Base-by-base conservation (phyloP, 2,329 filamentous ascomycete genomes). In the Alternaria panax region DNA sequence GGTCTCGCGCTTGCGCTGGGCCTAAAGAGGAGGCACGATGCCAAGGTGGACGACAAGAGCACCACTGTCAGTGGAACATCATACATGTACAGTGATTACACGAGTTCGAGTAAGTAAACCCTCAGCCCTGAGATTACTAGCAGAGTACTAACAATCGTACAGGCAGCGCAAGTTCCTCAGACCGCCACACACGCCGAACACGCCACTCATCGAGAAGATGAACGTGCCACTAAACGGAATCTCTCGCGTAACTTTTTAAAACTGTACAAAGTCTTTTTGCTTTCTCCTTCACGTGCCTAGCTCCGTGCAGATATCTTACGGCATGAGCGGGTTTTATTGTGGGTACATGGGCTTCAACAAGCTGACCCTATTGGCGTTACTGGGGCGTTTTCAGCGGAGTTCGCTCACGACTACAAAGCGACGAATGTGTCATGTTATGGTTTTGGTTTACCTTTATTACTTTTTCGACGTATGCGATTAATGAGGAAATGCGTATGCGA, bases 51-150 rank as follows among this genome's bases (percentile, higher is more conserved):
- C 38, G 80, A 82, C 57, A 80, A 82, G 79, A 80, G 72, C 40
- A 77, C 75, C 7, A 76, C 72, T 57, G 75, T 79, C 43, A 77
- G 74, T 16, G 79, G 78, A 47, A 77, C 69, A 20, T 69, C 66
- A n/a, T 73, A 76, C 57, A 80, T 78, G 51, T 80, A 79, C 64
- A 80, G 78, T 63, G 80, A 82, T 64, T 82, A 83, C 68, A 83
- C 82, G 32, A 82, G 79, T 64, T 73, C 76, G 54, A 83, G 81
- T 83, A 69, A 81, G 81, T 82, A 51, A 48, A 32, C 41, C 45
- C 48, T 7, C 18, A 7, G 11, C 16, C 27, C 2, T 11, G 4
- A 0, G 16, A 34, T 6, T 20, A 36, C 4, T 5, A 27, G n/a
- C 20, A 14, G 5, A 54, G 60, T 56, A 51, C 72, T 74, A 66